Conservation (phyloP, 176 grass and related monocot species). For the Cenchrus purpureus region DNA sequence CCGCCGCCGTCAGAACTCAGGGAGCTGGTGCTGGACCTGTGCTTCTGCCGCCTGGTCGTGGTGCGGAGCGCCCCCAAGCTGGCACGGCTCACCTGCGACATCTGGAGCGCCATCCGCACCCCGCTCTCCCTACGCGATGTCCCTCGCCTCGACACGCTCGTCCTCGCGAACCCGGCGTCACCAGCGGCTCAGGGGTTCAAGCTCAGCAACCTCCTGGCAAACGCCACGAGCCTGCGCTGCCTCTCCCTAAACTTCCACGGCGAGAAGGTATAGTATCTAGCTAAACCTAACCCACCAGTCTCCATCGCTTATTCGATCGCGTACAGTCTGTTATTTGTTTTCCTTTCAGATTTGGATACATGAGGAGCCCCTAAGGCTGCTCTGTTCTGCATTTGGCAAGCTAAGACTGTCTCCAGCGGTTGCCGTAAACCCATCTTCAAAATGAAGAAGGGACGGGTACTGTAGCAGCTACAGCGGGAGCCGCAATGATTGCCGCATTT, state of each 20-base stretch:
- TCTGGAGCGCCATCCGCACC: not conserved
- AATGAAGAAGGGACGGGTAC: no score
- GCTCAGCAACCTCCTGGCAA: not conserved
- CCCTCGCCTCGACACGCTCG: not conserved
- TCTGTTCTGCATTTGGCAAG: not conserved
- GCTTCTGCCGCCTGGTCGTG: not conserved
- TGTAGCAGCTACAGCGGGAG: no score
- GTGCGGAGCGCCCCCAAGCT: not conserved
- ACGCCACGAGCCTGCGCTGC: not conserved
- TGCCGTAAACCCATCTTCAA: no score
- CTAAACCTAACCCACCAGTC: no score
- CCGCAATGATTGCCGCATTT: no score
- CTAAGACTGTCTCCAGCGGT: no score
- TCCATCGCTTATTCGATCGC: no score
- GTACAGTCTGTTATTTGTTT: no score
- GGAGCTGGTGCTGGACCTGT: not conserved
- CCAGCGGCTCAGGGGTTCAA: not conserved
- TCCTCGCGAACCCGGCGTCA: not conserved
- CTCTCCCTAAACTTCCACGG: no score
- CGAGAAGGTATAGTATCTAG: no score
- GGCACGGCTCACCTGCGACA: not conserved
- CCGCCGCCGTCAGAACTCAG: not conserved
- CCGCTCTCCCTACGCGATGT: not conserved
- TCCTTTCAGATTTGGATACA: not conserved
- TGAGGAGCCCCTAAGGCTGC: not conserved